Evolutionary conservation across 2,329 filamentous ascomycete genomes (phyloP).

Genomic region (Pseudocercospora pini-densiflorae): DNA sequence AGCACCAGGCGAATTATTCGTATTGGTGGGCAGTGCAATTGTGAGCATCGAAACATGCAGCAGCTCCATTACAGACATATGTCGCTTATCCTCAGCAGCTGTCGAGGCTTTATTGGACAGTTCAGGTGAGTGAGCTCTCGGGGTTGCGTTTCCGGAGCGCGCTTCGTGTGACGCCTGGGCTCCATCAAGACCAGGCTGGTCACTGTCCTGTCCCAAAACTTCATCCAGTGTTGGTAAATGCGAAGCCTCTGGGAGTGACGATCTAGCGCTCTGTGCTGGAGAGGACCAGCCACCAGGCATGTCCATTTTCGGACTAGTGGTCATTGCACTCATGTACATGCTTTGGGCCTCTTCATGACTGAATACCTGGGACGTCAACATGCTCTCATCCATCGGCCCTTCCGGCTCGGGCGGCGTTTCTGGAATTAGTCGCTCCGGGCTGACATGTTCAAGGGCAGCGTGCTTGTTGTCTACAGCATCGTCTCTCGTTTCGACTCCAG

Average conservation of each 20-base stretch:
- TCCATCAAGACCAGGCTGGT: constrained; percentile 12
- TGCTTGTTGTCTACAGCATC: constrained; percentile 32
- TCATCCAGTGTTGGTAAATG: constrained; percentile 5
- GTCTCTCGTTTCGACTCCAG: neutral
- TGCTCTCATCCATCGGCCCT: constrained; percentile 29
- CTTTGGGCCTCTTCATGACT: constrained; percentile 82
- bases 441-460: constrained; percentile 24
- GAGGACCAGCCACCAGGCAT: constrained; percentile 52
- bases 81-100: neutral
- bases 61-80: neutral
- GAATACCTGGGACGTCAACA: constrained; percentile 66
- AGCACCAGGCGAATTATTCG: neutral
- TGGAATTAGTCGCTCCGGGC: constrained; percentile 2
- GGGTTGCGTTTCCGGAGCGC: constrained; percentile 34
- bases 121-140: constrained; percentile 31
- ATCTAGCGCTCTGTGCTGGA: constrained; percentile 33
- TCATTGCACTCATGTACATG: constrained; percentile 79
- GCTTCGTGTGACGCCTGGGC: constrained; percentile 5
- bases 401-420: constrained; percentile 11
- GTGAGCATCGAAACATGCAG: neutral
- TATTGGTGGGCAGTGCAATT: neutral
- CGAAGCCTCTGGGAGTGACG: constrained; percentile 36
- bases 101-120: neutral
- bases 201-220: neutral
- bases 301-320: constrained; percentile 36